Conservation (phyloP, 176 grass and related monocot species). For the Neostapfia colusana region DNA sequence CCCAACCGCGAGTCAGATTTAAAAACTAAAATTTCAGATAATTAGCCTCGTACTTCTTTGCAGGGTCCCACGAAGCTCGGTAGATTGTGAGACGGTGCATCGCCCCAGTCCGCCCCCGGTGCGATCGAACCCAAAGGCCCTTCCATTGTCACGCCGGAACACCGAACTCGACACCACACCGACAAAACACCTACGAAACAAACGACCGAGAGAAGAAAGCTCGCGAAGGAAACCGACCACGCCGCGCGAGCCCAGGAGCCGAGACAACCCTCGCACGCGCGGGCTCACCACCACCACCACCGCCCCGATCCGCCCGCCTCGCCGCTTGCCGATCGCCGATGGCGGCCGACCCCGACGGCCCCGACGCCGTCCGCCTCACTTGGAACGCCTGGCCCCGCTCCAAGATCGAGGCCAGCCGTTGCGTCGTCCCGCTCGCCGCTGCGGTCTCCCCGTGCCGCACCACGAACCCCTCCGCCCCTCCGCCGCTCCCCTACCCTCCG, state of each 20-base stretch:
- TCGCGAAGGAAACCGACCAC: background rate
- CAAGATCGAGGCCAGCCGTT: conserved; percentile 96
- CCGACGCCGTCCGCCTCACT: conserved; percentile 79
- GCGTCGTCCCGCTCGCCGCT: conserved; percentile 82
- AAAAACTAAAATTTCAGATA: too few species aligned
- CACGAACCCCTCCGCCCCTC: conserved; percentile 50
- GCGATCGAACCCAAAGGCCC: too few species aligned
- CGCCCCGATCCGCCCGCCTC: conserved; percentile 31
- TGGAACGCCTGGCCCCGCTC: conserved; percentile 91
- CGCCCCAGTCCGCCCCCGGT: too few species aligned
- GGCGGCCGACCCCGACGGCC: conserved; percentile 59
- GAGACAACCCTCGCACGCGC: background rate
- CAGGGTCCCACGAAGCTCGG: too few species aligned
- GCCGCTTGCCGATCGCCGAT: conserved; percentile 6
- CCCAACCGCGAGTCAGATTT: too few species aligned
- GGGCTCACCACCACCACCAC: conserved; percentile 7
- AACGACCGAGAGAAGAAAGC: background rate
- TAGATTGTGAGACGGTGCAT: too few species aligned
- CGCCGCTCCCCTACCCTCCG: conserved; percentile 71
- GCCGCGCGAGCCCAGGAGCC: background rate
- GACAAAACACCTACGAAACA: background rate
- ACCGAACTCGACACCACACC: too few species aligned
- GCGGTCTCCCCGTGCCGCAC: conserved; percentile 59
- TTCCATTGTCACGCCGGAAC: too few species aligned
- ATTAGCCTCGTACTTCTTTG: too few species aligned